These are phyloP conservation scores for Stephania yunnanensis DNA, from an alignment of 164 flowering plant genomes.

Conservation along the genomic window DNA sequence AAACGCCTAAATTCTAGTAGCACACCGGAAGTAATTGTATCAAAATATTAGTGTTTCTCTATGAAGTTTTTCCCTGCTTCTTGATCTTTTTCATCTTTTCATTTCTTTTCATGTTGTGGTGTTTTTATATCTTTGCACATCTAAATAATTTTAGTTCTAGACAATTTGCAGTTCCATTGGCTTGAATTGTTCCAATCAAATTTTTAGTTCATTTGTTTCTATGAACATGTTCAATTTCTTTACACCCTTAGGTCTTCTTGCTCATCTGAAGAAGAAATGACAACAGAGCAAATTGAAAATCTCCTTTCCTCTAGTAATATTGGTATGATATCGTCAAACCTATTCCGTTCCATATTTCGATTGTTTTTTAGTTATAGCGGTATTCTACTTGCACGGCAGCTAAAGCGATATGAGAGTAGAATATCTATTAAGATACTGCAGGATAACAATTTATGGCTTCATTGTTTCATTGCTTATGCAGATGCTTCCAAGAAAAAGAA, in stretches of 20 bases:
- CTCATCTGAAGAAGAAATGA: conserved; percentile 52
- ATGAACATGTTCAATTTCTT: conserved; percentile 12
- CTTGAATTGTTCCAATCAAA: neutral
- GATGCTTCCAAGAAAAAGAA: conserved; percentile 42
- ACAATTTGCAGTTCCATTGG: neutral
- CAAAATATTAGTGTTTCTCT: too few species aligned
- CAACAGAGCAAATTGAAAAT: conserved; percentile 42
- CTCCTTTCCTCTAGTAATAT: conserved; percentile 31
- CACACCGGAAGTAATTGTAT: too few species aligned
- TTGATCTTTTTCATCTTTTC: neutral
- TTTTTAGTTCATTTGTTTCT: neutral
- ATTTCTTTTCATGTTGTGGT: neutral
- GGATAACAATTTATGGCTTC: neutral
- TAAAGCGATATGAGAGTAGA: neutral
- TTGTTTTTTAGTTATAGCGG: neutral
- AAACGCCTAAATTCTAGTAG: too few species aligned
- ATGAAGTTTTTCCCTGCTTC: too few species aligned
- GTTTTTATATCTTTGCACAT: neutral
- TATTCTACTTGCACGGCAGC: neutral
- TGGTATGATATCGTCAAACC: conserved; percentile 24
- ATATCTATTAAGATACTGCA: neutral
- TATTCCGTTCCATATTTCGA: neutral
- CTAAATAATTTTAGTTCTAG: too few species aligned
- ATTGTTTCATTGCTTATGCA: conserved; percentile 14
- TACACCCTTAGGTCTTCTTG: conserved; percentile 44